phyloP scores from a whole-genome alignment of 345 rosid species.

The Hibiscus trionum region DNA sequence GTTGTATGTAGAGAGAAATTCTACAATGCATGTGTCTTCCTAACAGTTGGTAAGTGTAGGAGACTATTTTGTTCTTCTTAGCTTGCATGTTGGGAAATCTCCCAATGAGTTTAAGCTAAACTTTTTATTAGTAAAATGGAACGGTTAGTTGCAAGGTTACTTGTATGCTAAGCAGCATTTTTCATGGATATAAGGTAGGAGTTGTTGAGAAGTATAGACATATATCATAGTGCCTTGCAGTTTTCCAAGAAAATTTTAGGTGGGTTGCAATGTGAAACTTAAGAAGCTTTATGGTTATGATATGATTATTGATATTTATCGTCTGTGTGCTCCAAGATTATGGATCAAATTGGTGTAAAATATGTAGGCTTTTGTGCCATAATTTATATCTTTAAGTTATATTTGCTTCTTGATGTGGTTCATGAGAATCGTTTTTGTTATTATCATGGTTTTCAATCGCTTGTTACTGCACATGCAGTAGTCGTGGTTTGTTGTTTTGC shows the following conservation, averaged over 20 bases:
- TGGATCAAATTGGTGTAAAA: neutral
- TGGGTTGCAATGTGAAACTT: neutral
- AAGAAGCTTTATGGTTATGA: neutral
- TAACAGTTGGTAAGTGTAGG: neutral
- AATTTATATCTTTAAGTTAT: neutral
- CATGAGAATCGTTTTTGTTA: neutral
- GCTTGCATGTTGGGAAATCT: neutral
- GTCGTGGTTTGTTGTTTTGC: neutral
- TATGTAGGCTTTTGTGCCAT: neutral
- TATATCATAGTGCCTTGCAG: neutral
- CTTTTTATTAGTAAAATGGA: neutral
- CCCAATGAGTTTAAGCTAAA: neutral
- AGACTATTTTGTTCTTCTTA: neutral
- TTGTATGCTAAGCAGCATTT: neutral
- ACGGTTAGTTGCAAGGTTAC: too few relatives aligned
- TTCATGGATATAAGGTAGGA: neutral
- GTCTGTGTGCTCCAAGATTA: slow-evolving; percentile 5
- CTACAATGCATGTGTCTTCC: slow-evolving; percentile 3
- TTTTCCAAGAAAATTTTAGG: neutral
- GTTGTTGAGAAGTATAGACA: neutral
- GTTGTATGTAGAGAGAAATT: slow-evolving; percentile 5
- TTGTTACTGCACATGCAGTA: neutral
- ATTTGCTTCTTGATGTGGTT: neutral
- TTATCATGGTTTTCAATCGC: neutral
- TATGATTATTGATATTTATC: neutral